These are phyloP conservation scores for Athelia sp. DNA, from an alignment of 1,284 basidiomycete species.

Conservation along the genomic window DNA sequence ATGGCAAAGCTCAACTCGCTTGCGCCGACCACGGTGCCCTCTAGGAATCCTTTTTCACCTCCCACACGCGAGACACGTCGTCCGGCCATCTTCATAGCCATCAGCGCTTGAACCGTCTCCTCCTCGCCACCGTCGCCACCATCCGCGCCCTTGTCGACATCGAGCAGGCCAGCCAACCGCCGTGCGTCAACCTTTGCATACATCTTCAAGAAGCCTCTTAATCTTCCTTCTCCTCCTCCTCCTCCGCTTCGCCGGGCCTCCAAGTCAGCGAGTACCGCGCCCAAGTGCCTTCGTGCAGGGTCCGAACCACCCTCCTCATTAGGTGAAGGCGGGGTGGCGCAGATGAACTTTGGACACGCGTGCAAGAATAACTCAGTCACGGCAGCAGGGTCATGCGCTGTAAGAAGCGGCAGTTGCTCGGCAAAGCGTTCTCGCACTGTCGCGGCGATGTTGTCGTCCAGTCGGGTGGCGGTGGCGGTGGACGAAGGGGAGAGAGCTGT, in stretches of 20 bases:
- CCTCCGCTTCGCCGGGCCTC: slow-evolving; percentile 77
- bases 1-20: slow-evolving; percentile 96
- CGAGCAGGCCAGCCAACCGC: slow-evolving; percentile 90
- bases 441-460: slow-evolving; percentile 94
- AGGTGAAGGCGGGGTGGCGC: slow-evolving; percentile 90
- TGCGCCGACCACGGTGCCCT: slow-evolving; percentile 84
- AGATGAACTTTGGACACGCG: slow-evolving; percentile 96
- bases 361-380: slow-evolving; percentile 95
- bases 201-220: slow-evolving; percentile 90
- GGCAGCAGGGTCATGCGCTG: slow-evolving; percentile 58
- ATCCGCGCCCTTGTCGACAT: slow-evolving; percentile 46
- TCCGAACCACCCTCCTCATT: slow-evolving; percentile 69
- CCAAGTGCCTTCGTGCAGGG: slow-evolving; percentile 80
- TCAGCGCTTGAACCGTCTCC: slow-evolving; percentile 92
- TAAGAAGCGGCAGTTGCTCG: slow-evolving; percentile 87
- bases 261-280: slow-evolving; percentile 80
- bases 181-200: slow-evolving; percentile 92
- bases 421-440: slow-evolving; percentile 91
- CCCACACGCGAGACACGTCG: slow-evolving; percentile 62
- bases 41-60: slow-evolving; percentile 62
- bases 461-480: slow-evolving; percentile 27
- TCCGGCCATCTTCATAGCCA: slow-evolving; percentile 91
- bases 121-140: slow-evolving; percentile 92
- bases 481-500: slow-evolving; percentile 82
- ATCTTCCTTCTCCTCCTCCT: slow-evolving; percentile 77